A percentile compares a stretch with the other conserved stretches of the same genome.
Conservation (phyloP, 257 asterid genomes). For the Przewalskia tangutica region DNA sequence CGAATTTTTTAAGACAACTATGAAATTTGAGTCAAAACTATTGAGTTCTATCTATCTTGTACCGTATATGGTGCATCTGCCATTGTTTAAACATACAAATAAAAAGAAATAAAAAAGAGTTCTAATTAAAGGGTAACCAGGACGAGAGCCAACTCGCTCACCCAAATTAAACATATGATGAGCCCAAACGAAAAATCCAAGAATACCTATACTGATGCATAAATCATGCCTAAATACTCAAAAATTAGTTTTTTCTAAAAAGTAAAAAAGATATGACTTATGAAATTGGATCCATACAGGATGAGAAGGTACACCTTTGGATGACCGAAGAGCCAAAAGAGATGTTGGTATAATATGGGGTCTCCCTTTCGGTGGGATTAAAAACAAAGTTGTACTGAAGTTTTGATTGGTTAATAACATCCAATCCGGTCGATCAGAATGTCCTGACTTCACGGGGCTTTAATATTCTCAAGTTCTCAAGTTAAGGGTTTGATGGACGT, state of each 20-base stretch:
- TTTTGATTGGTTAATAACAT: not conserved
- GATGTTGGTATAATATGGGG: not conserved
- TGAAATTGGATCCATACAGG: not conserved
- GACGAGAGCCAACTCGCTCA: too few relatives aligned
- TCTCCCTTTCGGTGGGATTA: not conserved
- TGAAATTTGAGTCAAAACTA: too few relatives aligned
- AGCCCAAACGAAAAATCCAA: not conserved
- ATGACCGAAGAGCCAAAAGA: not conserved
- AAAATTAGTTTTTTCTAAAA: too few relatives aligned
- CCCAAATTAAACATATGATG: not conserved
- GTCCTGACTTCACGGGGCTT: not conserved
- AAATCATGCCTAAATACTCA: too few relatives aligned
- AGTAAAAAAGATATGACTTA: not conserved
- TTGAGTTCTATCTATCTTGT: not conserved
- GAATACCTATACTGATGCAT: too few relatives aligned
- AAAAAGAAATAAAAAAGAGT: not conserved
- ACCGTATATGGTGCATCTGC: not conserved
- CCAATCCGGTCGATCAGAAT: too few relatives aligned
- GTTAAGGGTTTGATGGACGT: not conserved
- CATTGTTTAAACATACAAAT: not conserved
- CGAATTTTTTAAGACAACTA: too few relatives aligned
- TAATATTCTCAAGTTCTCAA: not conserved
- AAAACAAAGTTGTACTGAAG: not conserved
- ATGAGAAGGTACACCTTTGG: not conserved
- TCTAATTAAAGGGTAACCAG: too few relatives aligned